Conservation (phyloP, 108 stramenopile genomes). For the Cyclotella cryptica region DNA sequence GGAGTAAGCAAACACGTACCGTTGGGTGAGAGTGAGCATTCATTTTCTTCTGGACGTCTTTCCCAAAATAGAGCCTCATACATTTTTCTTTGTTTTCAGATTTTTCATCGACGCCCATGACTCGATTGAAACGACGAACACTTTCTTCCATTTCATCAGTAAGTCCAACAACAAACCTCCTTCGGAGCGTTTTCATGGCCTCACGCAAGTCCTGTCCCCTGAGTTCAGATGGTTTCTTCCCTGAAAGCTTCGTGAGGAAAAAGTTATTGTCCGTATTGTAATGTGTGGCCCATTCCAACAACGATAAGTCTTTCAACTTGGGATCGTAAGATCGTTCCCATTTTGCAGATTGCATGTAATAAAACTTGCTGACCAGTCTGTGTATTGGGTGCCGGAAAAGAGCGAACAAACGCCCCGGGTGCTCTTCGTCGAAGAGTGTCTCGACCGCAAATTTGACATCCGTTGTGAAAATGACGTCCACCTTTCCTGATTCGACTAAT, state of each 20-base stretch:
- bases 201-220: slow-evolving; percentile 1
- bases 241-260: background rate
- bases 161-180: slow-evolving; percentile 21
- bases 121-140: slow-evolving; percentile 17
- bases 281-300: slow-evolving; percentile 53
- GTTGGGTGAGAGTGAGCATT: background rate
- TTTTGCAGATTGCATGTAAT: slow-evolving; percentile 55
- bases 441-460: slow-evolving; percentile 38
- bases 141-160: slow-evolving; percentile 37
- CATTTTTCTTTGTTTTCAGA: background rate
- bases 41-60: background rate
- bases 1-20: background rate
- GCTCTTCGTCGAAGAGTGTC: slow-evolving; percentile 27
- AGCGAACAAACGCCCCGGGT: slow-evolving; percentile 48
- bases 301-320: slow-evolving; percentile 44
- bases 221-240: background rate
- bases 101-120: slow-evolving; percentile 19
- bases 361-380: slow-evolving; percentile 58
- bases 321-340: slow-evolving; percentile 64
- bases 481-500: slow-evolving; percentile 26
- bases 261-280: slow-evolving; percentile 3
- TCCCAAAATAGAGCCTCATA: slow-evolving; percentile 19
- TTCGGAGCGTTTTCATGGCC: slow-evolving; percentile 5
- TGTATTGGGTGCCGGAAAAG: slow-evolving; percentile 64
- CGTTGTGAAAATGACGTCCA: slow-evolving; percentile 38